phyloP scores from a whole-genome alignment of 192 early-diverging fungal species.

The Podochytrium sp. region DNA sequence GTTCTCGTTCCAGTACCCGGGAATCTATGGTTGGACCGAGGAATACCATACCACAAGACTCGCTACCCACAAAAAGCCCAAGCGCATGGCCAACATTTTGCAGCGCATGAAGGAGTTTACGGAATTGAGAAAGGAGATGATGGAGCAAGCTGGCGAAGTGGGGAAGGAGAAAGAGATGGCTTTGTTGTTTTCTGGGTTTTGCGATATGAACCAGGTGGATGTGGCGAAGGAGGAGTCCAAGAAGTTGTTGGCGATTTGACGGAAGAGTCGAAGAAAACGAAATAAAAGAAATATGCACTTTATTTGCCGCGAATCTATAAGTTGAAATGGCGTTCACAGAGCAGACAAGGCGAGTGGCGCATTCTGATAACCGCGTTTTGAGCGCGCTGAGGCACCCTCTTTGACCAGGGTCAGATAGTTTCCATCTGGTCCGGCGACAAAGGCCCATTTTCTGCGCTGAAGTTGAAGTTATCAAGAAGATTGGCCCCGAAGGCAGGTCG shows the following conservation, averaged over 20 bases:
- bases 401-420: too few relatives aligned
- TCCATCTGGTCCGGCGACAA: too few relatives aligned
- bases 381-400: too few relatives aligned
- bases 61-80: neutral
- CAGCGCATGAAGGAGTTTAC: neutral
- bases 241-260: neutral
- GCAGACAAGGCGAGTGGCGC: too few relatives aligned
- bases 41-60: neutral
- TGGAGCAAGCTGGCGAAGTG: neutral
- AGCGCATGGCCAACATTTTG: neutral
- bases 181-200: neutral
- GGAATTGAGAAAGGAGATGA: neutral
- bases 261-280: too few relatives aligned
- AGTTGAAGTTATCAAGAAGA: too few relatives aligned
- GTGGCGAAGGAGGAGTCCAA: neutral
- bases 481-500: too few relatives aligned
- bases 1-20: conserved; percentile 3
- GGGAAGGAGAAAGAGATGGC: neutral
- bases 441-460: too few relatives aligned
- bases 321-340: too few relatives aligned
- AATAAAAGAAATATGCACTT: too few relatives aligned
- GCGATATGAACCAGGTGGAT: neutral
- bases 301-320: too few relatives aligned
- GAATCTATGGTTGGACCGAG: conserved; percentile 21
- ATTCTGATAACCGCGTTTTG: too few relatives aligned